Percentiles rank a stretch among this genome's conserved stretches.
Conservation (phyloP, 2,329 filamentous ascomycete species). For the Stagonosporopsis tanaceti region DNA sequence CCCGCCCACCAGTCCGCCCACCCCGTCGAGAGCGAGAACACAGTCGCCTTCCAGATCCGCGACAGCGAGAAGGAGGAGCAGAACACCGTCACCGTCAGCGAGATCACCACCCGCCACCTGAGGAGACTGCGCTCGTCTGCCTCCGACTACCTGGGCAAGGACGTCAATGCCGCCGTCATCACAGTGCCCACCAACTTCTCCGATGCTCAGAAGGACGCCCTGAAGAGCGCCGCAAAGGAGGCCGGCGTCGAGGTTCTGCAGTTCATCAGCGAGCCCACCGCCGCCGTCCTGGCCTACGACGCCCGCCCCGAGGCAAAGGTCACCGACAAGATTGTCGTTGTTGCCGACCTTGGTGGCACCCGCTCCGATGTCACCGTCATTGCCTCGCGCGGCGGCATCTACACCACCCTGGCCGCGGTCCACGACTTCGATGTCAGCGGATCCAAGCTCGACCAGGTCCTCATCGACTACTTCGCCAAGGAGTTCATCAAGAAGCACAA, state of each 20-base stretch:
- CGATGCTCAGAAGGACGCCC: conserved; percentile 83
- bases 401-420: conserved; percentile 89
- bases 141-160: conserved; percentile 90
- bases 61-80: conserved; percentile 67
- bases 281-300: conserved; percentile 89
- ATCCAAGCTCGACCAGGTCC: conserved; percentile 82
- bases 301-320: conserved; percentile 77
- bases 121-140: conserved; percentile 82
- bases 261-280: conserved; percentile 89
- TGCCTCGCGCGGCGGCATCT: conserved; percentile 92
- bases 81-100: conserved; percentile 78
- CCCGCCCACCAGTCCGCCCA: conserved; percentile 94
- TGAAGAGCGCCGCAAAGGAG: conserved; percentile 78
- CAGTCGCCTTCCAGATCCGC: conserved; percentile 82
- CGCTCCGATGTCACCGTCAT: conserved; percentile 91
- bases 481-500: conserved; percentile 98
- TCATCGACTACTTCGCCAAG: conserved; percentile 97
- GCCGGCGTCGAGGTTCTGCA: conserved; percentile 90
- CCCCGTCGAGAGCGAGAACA: conserved; percentile 75
- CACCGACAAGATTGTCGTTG: conserved; percentile 87
- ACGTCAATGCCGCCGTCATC: conserved; percentile 93
- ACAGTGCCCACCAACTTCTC: conserved; percentile 93
- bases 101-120: conserved; percentile 85
- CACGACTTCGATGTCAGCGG: conserved; percentile 97
- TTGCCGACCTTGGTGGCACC: conserved; percentile 91